phyloP scores from a whole-genome alignment of 2,329 filamentous ascomycete genomes.

The Diaporthe batatas region DNA sequence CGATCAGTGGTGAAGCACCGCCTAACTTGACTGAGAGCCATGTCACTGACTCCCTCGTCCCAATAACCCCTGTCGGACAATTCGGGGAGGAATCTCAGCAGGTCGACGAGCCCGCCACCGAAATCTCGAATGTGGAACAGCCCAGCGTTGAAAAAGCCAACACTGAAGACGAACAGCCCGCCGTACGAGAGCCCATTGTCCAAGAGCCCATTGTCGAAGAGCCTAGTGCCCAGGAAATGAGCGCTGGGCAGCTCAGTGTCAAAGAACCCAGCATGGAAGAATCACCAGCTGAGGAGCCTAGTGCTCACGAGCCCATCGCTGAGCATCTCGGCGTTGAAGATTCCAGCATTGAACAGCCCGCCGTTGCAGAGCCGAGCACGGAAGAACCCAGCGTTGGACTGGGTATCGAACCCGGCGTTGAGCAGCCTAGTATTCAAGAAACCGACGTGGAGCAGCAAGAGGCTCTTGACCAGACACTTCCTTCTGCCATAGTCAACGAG shows the following conservation, averaged over 20 bases:
- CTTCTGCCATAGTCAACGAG: neutral
- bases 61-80: neutral
- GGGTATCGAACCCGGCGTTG: neutral
- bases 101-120: neutral
- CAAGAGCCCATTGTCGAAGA: neutral
- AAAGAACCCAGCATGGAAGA: neutral
- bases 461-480: neutral
- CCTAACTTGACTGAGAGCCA: neutral
- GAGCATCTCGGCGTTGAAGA: neutral
- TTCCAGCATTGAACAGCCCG: neutral
- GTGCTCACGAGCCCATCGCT: neutral
- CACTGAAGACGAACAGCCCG: neutral
- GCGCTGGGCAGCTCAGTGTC: neutral
- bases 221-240: neutral
- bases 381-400: neutral
- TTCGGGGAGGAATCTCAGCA: neutral
- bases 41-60: neutral
- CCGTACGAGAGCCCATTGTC: neutral
- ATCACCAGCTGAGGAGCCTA: neutral
- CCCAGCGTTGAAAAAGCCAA: neutral
- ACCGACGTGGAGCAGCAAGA: neutral
- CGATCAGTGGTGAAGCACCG: neutral
- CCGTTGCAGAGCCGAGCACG: neutral
- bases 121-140: neutral
- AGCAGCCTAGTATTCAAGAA: neutral